These are phyloP conservation scores for Alternaria brassicicola DNA, from an alignment of 2,329 filamentous ascomycete species.

Conservation along the genomic window DNA sequence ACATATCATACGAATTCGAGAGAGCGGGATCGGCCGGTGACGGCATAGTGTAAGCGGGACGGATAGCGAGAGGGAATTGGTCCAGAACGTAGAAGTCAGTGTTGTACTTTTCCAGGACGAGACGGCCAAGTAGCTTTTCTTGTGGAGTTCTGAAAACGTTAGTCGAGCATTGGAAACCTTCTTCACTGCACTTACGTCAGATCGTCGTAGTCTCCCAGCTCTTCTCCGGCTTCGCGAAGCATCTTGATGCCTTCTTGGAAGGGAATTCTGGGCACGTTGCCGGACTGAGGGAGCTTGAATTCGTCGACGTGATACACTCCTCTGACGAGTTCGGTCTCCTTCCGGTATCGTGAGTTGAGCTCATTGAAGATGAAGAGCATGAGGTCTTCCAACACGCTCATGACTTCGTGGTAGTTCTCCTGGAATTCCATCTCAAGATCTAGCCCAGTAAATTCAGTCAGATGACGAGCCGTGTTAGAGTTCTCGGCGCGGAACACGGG, in stretches of 20 bases:
- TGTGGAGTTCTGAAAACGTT: slow-evolving; percentile 65
- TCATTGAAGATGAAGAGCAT: slow-evolving; percentile 80
- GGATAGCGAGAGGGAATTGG: slow-evolving; percentile 88
- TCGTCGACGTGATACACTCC: slow-evolving; percentile 75
- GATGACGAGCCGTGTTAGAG: slow-evolving; percentile 81
- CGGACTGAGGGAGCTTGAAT: slow-evolving; percentile 75
- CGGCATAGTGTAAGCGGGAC: slow-evolving; percentile 91
- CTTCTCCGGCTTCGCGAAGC: slow-evolving; percentile 76
- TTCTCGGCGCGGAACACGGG: slow-evolving; percentile 88
- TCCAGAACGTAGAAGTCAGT: slow-evolving; percentile 97
- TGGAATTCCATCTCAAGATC: slow-evolving; percentile 91
- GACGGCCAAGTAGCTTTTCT: slow-evolving; percentile 84
- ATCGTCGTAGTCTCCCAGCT: slow-evolving; percentile 78
- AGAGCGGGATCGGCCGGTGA: slow-evolving; percentile 56
- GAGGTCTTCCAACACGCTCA: slow-evolving; percentile 72
- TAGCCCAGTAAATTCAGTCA: slow-evolving; percentile 88
- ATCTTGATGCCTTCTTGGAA: slow-evolving; percentile 81
- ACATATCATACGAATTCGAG: slow-evolving; percentile 71
- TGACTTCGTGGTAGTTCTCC: slow-evolving; percentile 77
- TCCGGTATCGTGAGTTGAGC: slow-evolving; percentile 69
- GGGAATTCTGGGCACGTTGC: slow-evolving; percentile 76
- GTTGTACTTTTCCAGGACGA: slow-evolving; percentile 86
- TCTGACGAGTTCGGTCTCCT: slow-evolving; percentile 75
- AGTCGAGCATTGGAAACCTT: neutral
- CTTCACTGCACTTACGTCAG: slow-evolving; percentile 57